phyloP scores from a whole-genome alignment of 2,329 filamentous ascomycete genomes.

The Talaromyces sp. region DNA sequence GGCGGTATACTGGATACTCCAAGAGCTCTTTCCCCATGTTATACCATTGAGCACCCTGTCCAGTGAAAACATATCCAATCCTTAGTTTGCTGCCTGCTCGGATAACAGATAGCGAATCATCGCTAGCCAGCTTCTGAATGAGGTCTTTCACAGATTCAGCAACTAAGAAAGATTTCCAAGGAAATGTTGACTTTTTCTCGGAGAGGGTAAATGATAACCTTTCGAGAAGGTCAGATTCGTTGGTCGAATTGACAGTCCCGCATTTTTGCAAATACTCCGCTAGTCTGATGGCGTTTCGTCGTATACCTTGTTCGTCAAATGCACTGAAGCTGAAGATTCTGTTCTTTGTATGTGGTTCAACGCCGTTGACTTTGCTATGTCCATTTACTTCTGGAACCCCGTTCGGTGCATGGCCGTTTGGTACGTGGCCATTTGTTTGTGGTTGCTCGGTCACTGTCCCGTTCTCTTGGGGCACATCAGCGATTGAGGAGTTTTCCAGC shows the following conservation, averaged over 20 bases:
- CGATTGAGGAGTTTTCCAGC: not conserved
- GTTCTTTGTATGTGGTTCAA: not conserved
- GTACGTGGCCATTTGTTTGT: not conserved
- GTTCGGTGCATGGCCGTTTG: not conserved
- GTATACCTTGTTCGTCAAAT: slow-evolving; percentile 14
- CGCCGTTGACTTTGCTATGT: not conserved
- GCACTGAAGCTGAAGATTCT: slow-evolving; percentile 9
- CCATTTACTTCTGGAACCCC: not conserved
- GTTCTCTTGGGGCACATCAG: not conserved
- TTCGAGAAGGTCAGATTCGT: slow-evolving; percentile 16
- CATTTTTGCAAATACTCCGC: slow-evolving; percentile 16
- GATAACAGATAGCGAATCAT: slow-evolving; percentile 14
- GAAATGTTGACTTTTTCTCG: slow-evolving; percentile 16
- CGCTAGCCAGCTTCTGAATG: slow-evolving; percentile 16
- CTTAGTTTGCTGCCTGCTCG: slow-evolving; percentile 5
- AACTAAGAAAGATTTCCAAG: slow-evolving; percentile 15
- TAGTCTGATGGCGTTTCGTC: slow-evolving; percentile 16
- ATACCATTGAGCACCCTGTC: slow-evolving; percentile 16
- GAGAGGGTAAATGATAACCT: slow-evolving; percentile 24
- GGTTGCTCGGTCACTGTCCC: not conserved
- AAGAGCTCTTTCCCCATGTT: slow-evolving; percentile 19
- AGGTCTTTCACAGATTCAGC: slow-evolving; percentile 16
- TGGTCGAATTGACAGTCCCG: not conserved
- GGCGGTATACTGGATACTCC: slow-evolving; percentile 14
- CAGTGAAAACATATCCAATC: slow-evolving; percentile 15